Conservation (phyloP, 768 basidiomycete genomes). For the Boletus reticuloceps region DNA sequence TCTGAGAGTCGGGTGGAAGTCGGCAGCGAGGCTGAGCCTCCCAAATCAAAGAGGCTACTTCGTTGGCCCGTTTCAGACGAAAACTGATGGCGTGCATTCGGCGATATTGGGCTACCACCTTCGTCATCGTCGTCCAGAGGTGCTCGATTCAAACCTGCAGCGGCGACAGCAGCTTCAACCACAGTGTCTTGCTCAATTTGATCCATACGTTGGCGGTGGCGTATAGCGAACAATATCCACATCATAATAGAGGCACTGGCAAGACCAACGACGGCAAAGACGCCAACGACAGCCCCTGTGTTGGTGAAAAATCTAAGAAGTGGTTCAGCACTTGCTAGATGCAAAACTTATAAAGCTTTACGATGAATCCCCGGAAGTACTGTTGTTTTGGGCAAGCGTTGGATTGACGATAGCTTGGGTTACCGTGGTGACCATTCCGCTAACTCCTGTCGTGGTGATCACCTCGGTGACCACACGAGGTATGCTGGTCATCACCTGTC, state of each 20-base stretch:
- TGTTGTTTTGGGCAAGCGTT: slow-evolving; percentile 55
- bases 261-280: slow-evolving; percentile 87
- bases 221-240: slow-evolving; percentile 69
- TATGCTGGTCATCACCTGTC: slow-evolving; percentile 45
- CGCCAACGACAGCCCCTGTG: slow-evolving; percentile 88
- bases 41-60: slow-evolving; percentile 21
- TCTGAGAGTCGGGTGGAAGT: slow-evolving; percentile 37
- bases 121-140: slow-evolving; percentile 70
- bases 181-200: slow-evolving; percentile 67
- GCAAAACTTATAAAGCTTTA: slow-evolving; percentile 30
- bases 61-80: slow-evolving; percentile 41
- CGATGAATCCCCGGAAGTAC: slow-evolving; percentile 44
- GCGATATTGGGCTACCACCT: slow-evolving; percentile 25
- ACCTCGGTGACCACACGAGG: slow-evolving; percentile 59
- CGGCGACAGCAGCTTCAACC: slow-evolving; percentile 69
- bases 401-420: slow-evolving; percentile 70
- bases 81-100: slow-evolving; percentile 19
- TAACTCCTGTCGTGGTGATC: slow-evolving; percentile 49
- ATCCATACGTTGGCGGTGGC: slow-evolving; percentile 58
- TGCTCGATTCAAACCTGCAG: slow-evolving; percentile 64
- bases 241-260: slow-evolving; percentile 66
- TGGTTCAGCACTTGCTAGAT: slow-evolving; percentile 3
- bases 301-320: slow-evolving; percentile 77
- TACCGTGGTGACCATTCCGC: slow-evolving; percentile 55
- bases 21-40: slow-evolving; percentile 17